Base-by-base conservation (phyloP, 139 green algal genomes). In the Volvox africanus region DNA sequence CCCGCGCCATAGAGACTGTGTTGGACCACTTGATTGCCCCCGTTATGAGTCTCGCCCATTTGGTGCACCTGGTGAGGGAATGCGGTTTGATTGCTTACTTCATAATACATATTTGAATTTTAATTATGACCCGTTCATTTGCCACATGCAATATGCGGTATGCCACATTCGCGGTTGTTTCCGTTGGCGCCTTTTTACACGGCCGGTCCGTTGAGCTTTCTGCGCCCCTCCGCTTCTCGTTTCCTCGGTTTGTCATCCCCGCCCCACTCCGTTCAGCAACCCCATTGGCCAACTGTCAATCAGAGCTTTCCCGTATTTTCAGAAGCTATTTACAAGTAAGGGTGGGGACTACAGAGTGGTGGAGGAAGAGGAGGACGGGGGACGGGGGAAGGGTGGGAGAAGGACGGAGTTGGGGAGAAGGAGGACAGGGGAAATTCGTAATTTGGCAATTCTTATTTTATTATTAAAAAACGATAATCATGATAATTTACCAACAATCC, bases 21-120 rank as follows among this genome's bases (percentile, higher is more conserved):
- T 77, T 93, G 77, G 90, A 90, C 24, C 33, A 83, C 30, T 35
- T 90, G 61, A 77, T 91, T 0, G 71, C 82, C 24, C 89, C 89
- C 69, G 77, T 89, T 26, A 44, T 69, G n/a, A 69, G 50, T 16
- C 44, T 92, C 62, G 67, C 75, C 3, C 37, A 81, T 21, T 28
- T 82, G 5, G 35, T 87, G 12, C 20, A 79, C 9, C 22, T 76
- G 87, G 87, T 91, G 50, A 21, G 85, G 9, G n/a, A n/a, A n/a
- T n/a, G n/a, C n/a, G n/a, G n/a, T n/a, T n/a, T n/a, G n/a, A n/a
- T n/a, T n/a, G n/a, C n/a, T n/a, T n/a, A n/a, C n/a, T n/a, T n/a
- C n/a, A n/a, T n/a, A n/a, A n/a, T n/a, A n/a, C n/a, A n/a, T n/a
- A n/a, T n/a, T n/a, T n/a, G n/a, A n/a, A n/a, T n/a, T n/a, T n/a